Conservation (phyloP, 73 alveolate genomes). For the Paramecium tetraurelia region DNA sequence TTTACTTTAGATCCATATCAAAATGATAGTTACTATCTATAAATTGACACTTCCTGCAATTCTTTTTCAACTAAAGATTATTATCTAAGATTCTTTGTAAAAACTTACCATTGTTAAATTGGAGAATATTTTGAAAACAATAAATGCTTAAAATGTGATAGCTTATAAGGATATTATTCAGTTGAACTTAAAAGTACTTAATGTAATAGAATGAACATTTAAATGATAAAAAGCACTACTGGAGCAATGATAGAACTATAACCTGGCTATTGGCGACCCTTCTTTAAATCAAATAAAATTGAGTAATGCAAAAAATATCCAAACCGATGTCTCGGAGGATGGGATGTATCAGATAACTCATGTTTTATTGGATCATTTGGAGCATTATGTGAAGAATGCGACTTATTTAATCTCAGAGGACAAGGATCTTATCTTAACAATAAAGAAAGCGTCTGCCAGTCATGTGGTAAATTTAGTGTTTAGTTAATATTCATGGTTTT, state of each 20-base stretch:
- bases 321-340: constrained; percentile 6
- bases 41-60: not conserved
- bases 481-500: not conserved
- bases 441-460: not conserved
- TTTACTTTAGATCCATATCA: not conserved
- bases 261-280: constrained; percentile 54
- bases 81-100: not conserved
- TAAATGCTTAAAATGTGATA: not conserved
- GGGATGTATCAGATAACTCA: constrained; percentile 29
- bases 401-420: not conserved
- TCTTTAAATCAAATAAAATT: not conserved
- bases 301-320: not conserved
- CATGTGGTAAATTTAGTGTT: not conserved
- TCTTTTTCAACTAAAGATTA: not conserved
- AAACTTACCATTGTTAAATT: not conserved
- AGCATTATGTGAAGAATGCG: constrained; percentile 42
- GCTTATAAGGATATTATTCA: not conserved
- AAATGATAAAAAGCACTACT: not conserved
- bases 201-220: not conserved
- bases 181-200: not conserved
- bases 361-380: not conserved
- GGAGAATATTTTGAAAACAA: not conserved
- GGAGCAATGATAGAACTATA: not conserved
- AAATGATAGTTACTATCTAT: not conserved
- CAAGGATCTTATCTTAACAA: not conserved